Percentiles rank a stretch among this genome's conserved stretches.
Conservation (phyloP, 305 asterid species). For the Fraxinus xanthoxyloides region DNA sequence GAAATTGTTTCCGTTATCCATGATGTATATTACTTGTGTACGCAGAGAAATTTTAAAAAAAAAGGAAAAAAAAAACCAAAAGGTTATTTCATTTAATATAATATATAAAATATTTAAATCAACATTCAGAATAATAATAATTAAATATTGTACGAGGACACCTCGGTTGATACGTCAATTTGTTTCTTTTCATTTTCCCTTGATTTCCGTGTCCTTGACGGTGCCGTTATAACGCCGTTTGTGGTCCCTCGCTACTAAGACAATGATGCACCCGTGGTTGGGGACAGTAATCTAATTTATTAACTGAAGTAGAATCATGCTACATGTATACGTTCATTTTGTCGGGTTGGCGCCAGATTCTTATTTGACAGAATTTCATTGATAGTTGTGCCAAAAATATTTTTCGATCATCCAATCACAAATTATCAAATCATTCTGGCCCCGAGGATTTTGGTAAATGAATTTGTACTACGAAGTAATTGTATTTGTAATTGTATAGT, state of each 20-base stretch:
- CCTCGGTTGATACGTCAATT: background rate
- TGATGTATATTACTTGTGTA: background rate
- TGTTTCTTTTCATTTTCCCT: background rate
- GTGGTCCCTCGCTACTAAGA: background rate
- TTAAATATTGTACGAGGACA: background rate
- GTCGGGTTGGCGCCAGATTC: background rate
- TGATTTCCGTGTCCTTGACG: background rate
- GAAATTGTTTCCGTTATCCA: background rate
- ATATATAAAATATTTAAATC: background rate
- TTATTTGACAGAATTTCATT: background rate
- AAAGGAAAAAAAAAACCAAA: background rate
- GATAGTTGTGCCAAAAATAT: background rate
- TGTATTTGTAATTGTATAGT: background rate
- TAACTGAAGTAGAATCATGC: background rate
- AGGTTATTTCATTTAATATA: too few relatives aligned
- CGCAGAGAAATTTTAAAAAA: background rate
- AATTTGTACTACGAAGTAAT: background rate
- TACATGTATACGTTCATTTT: background rate
- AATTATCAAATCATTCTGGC: background rate
- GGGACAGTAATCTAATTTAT: background rate
- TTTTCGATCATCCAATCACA: background rate
- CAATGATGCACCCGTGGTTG: background rate
- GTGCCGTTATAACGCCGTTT: slow-evolving; percentile 22
- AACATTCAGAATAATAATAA: background rate
- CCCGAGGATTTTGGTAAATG: background rate